phyloP scores from a whole-genome alignment of 805 yeast genomes.

The Martiniozyma abietophila region DNA sequence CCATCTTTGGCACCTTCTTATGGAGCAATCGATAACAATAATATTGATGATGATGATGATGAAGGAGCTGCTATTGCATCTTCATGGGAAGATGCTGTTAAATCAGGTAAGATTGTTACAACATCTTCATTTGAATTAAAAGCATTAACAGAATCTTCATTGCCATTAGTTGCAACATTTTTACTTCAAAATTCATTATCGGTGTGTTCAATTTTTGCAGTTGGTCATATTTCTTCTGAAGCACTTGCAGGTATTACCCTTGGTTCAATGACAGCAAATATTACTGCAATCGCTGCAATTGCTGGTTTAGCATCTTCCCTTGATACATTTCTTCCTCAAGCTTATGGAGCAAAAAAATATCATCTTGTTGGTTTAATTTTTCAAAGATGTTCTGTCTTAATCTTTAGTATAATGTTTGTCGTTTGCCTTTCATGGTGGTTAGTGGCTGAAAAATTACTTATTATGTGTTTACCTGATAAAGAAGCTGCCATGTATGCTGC shows the following conservation, averaged over 20 bases:
- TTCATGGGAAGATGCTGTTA: constrained; percentile 27
- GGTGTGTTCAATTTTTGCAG: constrained; percentile 69
- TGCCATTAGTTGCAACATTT: constrained; percentile 59
- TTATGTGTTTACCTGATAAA: constrained; percentile 32
- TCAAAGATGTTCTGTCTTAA: constrained; percentile 54
- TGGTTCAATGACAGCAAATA: constrained; percentile 71
- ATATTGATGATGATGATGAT: constrained; percentile 3
- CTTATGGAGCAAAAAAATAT: constrained; percentile 60
- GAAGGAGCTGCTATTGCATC: constrained; percentile 20
- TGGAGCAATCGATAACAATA: constrained; percentile 1
- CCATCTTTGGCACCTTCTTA: no score
- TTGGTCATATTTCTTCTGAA: constrained; percentile 60
- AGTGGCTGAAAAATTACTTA: constrained; percentile 41
- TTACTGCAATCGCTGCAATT: constrained; percentile 64
- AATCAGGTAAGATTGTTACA: constrained; percentile 36
- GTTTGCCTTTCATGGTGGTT: constrained; percentile 53
- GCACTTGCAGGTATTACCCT: constrained; percentile 71
- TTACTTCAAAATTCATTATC: constrained; percentile 63
- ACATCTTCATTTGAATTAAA: constrained; percentile 29
- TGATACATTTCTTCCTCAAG: constrained; percentile 72
- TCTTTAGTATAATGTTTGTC: constrained; percentile 42
- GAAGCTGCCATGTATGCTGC: constrained; percentile 46
- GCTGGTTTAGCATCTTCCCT: constrained; percentile 74
- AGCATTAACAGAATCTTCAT: constrained; percentile 32
- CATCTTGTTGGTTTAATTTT: constrained; percentile 60